A percentile compares a stretch with the other conserved stretches of the same genome.
phyloP scores from a whole-genome alignment of 108 stramenopile genomes.

The Nitzschia inconspicua region DNA sequence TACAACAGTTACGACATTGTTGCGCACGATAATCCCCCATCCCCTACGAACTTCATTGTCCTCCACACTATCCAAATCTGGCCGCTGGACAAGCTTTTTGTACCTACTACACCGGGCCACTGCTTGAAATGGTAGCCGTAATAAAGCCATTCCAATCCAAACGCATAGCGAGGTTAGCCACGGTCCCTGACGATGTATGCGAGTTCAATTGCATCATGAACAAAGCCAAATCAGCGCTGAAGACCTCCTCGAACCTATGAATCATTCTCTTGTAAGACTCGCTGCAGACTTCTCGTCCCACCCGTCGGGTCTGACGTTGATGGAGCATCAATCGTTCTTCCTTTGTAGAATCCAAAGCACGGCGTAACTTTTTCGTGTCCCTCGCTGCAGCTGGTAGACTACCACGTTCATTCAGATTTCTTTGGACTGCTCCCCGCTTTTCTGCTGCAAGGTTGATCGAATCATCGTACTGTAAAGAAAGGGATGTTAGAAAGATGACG shows the following conservation, averaged over 20 bases:
- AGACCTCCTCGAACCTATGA: conserved; percentile 68
- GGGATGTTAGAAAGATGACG: not conserved
- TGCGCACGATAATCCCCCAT: too few relatives aligned
- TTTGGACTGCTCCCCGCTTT: conserved; percentile 31
- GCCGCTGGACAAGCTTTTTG: too few relatives aligned
- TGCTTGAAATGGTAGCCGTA: conserved; percentile 45
- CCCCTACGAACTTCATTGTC: too few relatives aligned
- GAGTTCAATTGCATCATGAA: conserved; percentile 76
- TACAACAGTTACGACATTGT: too few relatives aligned
- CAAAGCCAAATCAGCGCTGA: conserved; percentile 60
- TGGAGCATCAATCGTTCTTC: conserved; percentile 22
- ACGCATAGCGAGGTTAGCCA: conserved; percentile 63
- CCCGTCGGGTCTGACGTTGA: conserved; percentile 35
- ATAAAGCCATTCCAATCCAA: conserved; percentile 88
- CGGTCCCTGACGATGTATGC: conserved; percentile 34
- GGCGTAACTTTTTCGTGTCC: conserved; percentile 25
- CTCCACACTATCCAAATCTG: too few relatives aligned
- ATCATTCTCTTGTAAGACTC: conserved; percentile 79
- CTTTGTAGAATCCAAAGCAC: conserved; percentile 12
- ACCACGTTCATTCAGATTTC: conserved; percentile 33
- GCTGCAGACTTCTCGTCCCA: conserved; percentile 59
- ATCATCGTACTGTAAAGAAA: conserved; percentile 29
- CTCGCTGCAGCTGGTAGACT: not conserved
- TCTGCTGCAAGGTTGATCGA: conserved; percentile 26
- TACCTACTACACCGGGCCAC: too few relatives aligned